A percentile compares a stretch with the other conserved stretches of the same genome.
Conservation (phyloP, 768 basidiomycete species). For the Gymnopilus dilepis region DNA sequence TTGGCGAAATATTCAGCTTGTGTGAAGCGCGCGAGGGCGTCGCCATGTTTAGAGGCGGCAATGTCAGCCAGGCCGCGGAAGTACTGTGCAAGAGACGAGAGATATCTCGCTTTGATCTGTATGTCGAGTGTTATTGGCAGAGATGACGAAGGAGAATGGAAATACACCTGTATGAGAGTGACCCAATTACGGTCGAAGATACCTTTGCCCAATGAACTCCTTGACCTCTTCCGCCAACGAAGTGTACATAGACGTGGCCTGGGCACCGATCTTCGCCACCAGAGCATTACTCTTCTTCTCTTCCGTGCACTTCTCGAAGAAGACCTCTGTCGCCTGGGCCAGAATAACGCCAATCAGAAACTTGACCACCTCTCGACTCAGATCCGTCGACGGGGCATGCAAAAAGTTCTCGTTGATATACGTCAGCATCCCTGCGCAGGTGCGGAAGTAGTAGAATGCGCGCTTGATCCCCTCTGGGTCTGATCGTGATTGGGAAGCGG, state of each 20-base stretch:
- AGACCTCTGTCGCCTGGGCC: constrained; percentile 95
- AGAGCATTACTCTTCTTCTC: constrained; percentile 87
- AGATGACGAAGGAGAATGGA: constrained; percentile 1
- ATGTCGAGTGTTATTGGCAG: constrained; percentile 5
- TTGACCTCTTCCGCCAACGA: constrained; percentile 90
- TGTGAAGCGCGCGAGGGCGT: constrained; percentile 79
- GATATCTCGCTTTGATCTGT: constrained; percentile 92
- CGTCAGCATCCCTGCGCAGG: constrained; percentile 94
- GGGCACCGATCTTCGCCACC: constrained; percentile 83
- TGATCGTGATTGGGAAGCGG: constrained; percentile 80
- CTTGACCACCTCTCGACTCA: constrained; percentile 93
- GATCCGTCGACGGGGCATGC: constrained; percentile 95
- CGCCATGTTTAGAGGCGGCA: constrained; percentile 81
- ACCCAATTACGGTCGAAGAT: constrained; percentile 97
- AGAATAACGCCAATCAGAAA: constrained; percentile 87
- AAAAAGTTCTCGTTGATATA: constrained; percentile 99
- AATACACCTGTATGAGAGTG: constrained; percentile 74
- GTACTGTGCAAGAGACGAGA: constrained; percentile 85
- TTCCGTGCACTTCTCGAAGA: constrained; percentile 92
- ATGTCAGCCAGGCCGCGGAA: constrained; percentile 83
- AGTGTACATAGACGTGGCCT: constrained; percentile 82
- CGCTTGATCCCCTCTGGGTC: constrained; percentile 93
- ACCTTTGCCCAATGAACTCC: constrained; percentile 95
- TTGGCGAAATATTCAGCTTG: constrained; percentile 82
- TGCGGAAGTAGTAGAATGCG: constrained; percentile 91